These are phyloP conservation scores for Ilex aquifolium DNA, from an alignment of 257 asterid species.

Conservation along the genomic window DNA sequence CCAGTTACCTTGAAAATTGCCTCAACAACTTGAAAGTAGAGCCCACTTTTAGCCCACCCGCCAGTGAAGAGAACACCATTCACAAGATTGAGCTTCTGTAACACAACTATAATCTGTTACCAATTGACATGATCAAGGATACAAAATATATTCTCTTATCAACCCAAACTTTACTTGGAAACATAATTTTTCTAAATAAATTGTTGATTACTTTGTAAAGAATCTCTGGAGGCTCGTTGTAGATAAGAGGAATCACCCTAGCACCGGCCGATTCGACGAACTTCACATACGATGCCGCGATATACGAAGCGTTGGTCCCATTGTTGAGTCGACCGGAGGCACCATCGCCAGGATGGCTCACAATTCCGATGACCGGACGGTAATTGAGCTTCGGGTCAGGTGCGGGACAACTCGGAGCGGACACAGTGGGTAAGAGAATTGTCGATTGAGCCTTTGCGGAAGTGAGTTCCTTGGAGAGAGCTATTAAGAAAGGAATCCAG, in stretches of 20 bases:
- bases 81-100: constrained; percentile 86
- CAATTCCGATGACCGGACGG: constrained; percentile 79
- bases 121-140: no score
- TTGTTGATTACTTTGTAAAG: constrained; percentile 35
- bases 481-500: constrained; percentile 47
- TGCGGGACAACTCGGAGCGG: constrained; percentile 40
- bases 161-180: no score
- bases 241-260: constrained; percentile 84
- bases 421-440: constrained; percentile 40
- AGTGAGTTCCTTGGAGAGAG: constrained; percentile 37
- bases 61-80: constrained; percentile 93
- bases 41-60: constrained; percentile 77
- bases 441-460: constrained; percentile 26
- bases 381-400: constrained; percentile 50
- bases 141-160: no score
- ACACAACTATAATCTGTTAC: constrained; percentile 5
- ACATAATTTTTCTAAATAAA: no score
- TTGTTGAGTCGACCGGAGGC: constrained; percentile 73
- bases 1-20: constrained; percentile 63
- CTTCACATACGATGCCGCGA: constrained; percentile 90
- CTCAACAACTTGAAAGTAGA: constrained; percentile 53
- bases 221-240: constrained; percentile 59
- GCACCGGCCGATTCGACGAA: constrained; percentile 91
- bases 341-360: constrained; percentile 90
- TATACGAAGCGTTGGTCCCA: constrained; percentile 58